phyloP scores from a whole-genome alignment of 208 protist genomes.

The Leishmania martiniquensis region DNA sequence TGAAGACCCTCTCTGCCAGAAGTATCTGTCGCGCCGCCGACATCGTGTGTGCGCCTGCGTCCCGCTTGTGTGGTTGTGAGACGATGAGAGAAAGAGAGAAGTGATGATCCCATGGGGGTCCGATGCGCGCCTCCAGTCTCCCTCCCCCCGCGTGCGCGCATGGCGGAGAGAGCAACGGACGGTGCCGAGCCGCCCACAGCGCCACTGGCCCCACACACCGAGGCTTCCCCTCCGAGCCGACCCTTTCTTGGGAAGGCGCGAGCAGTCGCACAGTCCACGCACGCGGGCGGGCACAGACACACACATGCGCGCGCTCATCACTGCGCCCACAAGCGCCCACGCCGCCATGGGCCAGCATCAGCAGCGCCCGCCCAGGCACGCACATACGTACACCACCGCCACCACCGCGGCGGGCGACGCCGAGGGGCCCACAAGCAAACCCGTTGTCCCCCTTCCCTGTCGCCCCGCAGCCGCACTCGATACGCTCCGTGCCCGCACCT shows the following conservation, averaged over 20 bases:
- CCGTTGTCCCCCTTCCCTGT: constrained; percentile 33
- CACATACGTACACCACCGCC: constrained; percentile 21
- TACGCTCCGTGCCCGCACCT: background rate
- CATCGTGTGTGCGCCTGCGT: background rate
- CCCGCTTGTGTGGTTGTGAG: background rate
- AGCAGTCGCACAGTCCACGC: constrained; percentile 23
- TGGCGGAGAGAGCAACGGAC: constrained; percentile 11
- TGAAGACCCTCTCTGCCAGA: too few relatives aligned
- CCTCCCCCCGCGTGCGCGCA: constrained; percentile 16
- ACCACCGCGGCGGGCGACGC: constrained; percentile 23
- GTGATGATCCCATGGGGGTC: constrained; percentile 28
- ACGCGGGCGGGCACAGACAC: constrained; percentile 18
- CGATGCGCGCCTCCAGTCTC: constrained; percentile 10
- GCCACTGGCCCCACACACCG: constrained; percentile 23
- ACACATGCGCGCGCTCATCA: constrained; percentile 4
- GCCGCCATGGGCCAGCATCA: constrained; percentile 7
- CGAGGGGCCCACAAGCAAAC: constrained; percentile 48
- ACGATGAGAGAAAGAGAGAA: constrained; percentile 16
- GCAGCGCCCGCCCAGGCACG: constrained; percentile 8
- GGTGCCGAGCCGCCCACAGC: constrained; percentile 31
- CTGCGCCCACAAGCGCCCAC: constrained; percentile 2
- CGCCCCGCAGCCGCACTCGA: constrained; percentile 26
- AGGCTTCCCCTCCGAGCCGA: constrained; percentile 14
- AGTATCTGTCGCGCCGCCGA: background rate
- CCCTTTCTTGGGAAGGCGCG: constrained; percentile 11